A percentile compares a stretch with the other conserved stretches of the same genome.
These are phyloP conservation scores for Fusarium chuoi DNA, from an alignment of 2,329 filamentous ascomycete genomes.

Conservation along the genomic window DNA sequence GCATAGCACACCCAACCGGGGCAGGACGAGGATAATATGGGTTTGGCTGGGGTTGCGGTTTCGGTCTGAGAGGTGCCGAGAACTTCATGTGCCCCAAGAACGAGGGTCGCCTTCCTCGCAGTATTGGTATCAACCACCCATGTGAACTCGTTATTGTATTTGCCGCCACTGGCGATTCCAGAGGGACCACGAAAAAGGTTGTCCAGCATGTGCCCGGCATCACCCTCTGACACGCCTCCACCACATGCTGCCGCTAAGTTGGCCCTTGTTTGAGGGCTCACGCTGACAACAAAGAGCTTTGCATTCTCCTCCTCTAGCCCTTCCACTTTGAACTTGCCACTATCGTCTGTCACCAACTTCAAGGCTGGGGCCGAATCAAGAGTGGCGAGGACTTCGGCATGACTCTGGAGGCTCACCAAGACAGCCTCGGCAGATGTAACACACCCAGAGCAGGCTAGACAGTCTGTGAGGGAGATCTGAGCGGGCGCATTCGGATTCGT, in stretches of 20 bases:
- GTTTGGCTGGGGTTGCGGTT: constrained; percentile 51
- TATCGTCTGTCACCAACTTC: constrained; percentile 48
- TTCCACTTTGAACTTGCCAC: constrained; percentile 54
- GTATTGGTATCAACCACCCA: constrained; percentile 93
- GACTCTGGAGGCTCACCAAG: constrained; percentile 93
- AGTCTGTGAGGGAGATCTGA: constrained; percentile 96
- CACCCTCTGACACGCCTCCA: constrained; percentile 73
- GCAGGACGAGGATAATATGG: constrained; percentile 88
- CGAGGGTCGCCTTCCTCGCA: constrained; percentile 83
- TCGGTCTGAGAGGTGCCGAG: constrained; percentile 49
- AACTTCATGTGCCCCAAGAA: constrained; percentile 80
- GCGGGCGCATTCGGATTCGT: constrained; percentile 74
- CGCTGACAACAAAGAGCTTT: constrained; percentile 88
- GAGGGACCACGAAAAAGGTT: constrained; percentile 76
- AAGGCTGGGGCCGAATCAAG: constrained; percentile 74
- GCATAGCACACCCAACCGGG: constrained; percentile 99
- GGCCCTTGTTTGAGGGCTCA: constrained; percentile 90
- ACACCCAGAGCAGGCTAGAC: constrained; percentile 95
- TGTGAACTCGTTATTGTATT: constrained; percentile 79
- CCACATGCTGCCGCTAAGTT: constrained; percentile 87
- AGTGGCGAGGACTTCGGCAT: constrained; percentile 86
- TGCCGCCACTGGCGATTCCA: constrained; percentile 76
- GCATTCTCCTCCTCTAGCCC: constrained; percentile 69
- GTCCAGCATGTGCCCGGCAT: constrained; percentile 85
- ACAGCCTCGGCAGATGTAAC: constrained; percentile 98